Percentiles rank a stretch among this genome's conserved stretches.
phyloP scores from a whole-genome alignment of 164 flowering plant genomes.

The Sedum album region DNA sequence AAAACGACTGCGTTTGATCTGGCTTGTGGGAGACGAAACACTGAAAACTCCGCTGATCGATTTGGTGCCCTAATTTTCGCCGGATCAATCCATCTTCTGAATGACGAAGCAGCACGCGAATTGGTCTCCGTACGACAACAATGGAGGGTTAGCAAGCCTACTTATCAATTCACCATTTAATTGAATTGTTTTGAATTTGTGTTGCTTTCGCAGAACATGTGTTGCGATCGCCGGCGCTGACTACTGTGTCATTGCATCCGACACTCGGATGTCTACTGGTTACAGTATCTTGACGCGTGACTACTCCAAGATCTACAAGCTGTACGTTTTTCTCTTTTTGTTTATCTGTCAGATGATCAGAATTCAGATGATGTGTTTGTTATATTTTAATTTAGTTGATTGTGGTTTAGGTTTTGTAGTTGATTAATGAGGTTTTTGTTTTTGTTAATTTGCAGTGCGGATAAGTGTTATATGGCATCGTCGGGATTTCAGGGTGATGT shows the following conservation, averaged over 20 bases:
- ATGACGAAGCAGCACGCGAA: constrained; percentile 68
- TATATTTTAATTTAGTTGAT: not conserved
- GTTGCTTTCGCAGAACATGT: constrained; percentile 34
- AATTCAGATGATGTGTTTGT: not conserved
- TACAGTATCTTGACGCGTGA: constrained; percentile 87
- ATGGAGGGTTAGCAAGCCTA: constrained; percentile 64
- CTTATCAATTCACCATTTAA: not conserved
- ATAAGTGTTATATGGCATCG: constrained; percentile 72
- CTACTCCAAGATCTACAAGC: constrained; percentile 70
- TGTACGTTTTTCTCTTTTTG: constrained; percentile 38
- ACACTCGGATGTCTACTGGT: constrained; percentile 93
- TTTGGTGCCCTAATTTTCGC: not conserved
- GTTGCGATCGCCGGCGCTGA: constrained; percentile 90
- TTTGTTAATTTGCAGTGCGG: constrained; percentile 48
- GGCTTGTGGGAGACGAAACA: not conserved
- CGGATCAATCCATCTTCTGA: not conserved
- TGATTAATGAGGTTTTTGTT: not conserved
- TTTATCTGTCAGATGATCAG: too few relatives aligned
- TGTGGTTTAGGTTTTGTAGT: not conserved
- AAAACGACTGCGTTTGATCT: not conserved
- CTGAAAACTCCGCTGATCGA: not conserved
- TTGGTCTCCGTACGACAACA: constrained; percentile 91
- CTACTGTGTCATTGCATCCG: constrained; percentile 93
- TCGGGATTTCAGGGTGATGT: constrained; percentile 99
- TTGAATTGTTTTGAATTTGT: not conserved